phyloP scores from a whole-genome alignment of 345 rosid species.

The Lepidium africanum region DNA sequence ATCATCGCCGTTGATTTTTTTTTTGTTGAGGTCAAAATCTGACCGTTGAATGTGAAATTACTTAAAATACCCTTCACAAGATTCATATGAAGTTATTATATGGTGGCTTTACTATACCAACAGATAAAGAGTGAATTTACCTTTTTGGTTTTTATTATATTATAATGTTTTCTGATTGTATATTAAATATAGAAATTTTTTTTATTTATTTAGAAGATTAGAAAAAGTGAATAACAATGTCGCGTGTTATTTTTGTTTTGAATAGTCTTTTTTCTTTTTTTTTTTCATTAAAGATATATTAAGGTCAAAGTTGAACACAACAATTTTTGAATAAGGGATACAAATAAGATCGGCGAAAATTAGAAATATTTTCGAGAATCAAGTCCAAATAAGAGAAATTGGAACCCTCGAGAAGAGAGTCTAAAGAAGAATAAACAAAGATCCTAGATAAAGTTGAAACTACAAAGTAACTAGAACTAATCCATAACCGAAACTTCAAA shows the following conservation, averaged over 20 bases:
- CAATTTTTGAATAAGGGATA: too few species aligned
- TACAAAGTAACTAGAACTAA: too few species aligned
- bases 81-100: constrained; percentile 5
- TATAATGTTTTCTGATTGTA: not conserved
- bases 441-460: too few species aligned
- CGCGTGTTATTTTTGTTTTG: not conserved
- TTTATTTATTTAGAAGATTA: not conserved
- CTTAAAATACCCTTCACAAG: constrained; percentile 18
- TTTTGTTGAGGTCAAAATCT: constrained; percentile 22
- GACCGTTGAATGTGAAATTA: constrained; percentile 13
- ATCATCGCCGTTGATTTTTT: constrained; percentile 53
- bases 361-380: too few species aligned
- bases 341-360: too few species aligned
- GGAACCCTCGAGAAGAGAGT: too few species aligned
- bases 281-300: too few species aligned
- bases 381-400: too few species aligned
- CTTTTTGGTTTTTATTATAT: not conserved
- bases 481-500: too few species aligned
- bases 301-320: too few species aligned
- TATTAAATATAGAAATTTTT: not conserved
- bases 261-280: too few species aligned
- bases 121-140: constrained; percentile 14
- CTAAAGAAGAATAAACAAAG: too few species aligned
- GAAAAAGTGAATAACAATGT: constrained; percentile 6
- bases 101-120: constrained; percentile 26